Base-by-base conservation (phyloP, 2,329 filamentous ascomycete genomes). In the Aspergillus jensenii region DNA sequence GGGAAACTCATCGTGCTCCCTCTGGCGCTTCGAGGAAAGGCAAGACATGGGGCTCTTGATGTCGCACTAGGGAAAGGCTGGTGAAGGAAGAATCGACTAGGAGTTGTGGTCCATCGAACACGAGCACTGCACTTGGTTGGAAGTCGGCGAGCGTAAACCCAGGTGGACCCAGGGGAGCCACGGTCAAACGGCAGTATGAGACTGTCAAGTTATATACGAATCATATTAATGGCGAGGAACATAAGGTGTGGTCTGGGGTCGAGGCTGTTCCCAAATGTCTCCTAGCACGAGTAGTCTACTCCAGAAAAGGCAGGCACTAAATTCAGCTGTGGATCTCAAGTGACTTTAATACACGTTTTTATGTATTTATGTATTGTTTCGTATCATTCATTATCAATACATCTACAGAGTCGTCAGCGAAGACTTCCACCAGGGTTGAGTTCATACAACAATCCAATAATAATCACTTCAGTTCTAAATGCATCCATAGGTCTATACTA, bases 1-100 rank as follows among this genome's bases (percentile, higher is more conserved):
- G 71, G 88, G 47, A 84, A 89, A 70, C 78, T 86, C 65, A 83
- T 76, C 59, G 73, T 89, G 40, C 11, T 68, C 68, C 54, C 70
- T 65, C 40, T 50, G 66, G 40, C 70, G 68, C 56, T 72, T 72
- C 33, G 56, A 49, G 17, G 64, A 52, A 45, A 61, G 59, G 25
- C 52, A 52, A 45, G 65, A 66, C 70, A 72, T 71, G 44, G 35
- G 35, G 46, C 27, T 46, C 23, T 50, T 37, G 15, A 31, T 33
- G 41, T 46, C 47, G 27, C 27, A 31, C 27, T 35, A 27, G 37
- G 11, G n/a, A 40, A 50, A 50, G 41, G 15, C n/a, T 14, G 21
- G 9, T 55, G 45, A 37, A 43, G 31, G 35, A 21, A 27, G 44
- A 17, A 27, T 15, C 14, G 31, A n/a, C 33, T 19, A 31, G 40